These are phyloP conservation scores for Plantago lanceolata DNA, from an alignment of 305 asterid genomes.

Conservation along the genomic window DNA sequence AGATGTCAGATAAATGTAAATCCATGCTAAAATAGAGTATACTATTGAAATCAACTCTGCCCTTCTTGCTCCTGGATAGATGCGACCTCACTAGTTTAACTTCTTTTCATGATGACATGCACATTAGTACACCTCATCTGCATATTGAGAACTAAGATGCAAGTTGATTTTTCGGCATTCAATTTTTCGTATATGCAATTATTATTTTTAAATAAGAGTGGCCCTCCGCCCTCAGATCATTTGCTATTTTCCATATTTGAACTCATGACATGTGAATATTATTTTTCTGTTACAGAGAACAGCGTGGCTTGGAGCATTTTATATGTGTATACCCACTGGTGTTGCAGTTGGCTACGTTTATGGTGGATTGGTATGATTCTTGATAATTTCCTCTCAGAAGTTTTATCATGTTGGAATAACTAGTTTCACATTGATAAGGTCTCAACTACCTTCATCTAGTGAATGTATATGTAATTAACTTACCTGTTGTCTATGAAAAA, in stretches of 20 bases:
- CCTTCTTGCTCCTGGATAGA: neutral
- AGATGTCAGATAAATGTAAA: slow-evolving; percentile 18
- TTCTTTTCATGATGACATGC: too few species aligned
- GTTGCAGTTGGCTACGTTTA: slow-evolving; percentile 88
- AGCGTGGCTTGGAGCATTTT: slow-evolving; percentile 16
- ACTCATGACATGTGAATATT: neutral
- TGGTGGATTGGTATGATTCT: slow-evolving; percentile 82
- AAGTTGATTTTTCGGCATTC: too few species aligned
- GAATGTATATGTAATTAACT: neutral
- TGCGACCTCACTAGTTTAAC: too few species aligned
- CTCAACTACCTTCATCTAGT: neutral
- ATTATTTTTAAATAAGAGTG: neutral
- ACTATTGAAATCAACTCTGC: slow-evolving; percentile 4
- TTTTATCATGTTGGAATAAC: neutral
- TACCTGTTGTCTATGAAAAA: slow-evolving; percentile 16
- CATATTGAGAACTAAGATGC: too few species aligned
- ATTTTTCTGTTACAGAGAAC: slow-evolving; percentile 10
- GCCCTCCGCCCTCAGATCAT: neutral
- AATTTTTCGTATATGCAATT: too few species aligned
- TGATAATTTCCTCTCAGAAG: slow-evolving; percentile 6
- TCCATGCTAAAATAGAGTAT: slow-evolving; percentile 14
- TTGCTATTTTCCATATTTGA: neutral
- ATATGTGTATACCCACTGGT: slow-evolving; percentile 28
- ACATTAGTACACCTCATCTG: too few species aligned
- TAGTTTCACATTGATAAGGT: slow-evolving; percentile 11